Evolutionary conservation across 495 filamentous ascomycete species (phyloP), one percentile per base, ranked within the genome.

Genomic region (Penicillium tannophilum): DNA sequence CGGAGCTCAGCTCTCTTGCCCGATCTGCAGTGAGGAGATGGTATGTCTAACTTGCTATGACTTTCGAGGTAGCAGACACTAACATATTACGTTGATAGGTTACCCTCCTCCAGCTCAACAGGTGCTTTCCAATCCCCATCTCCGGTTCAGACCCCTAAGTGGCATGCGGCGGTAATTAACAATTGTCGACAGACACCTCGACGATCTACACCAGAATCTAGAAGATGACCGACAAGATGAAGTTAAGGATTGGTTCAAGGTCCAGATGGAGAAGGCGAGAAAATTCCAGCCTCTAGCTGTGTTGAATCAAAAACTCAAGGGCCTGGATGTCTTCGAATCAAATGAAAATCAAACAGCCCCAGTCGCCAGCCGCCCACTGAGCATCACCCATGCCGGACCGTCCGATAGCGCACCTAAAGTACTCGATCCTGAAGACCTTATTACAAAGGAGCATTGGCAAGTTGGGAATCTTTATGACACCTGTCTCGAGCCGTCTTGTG

Each of bases 11-110:
- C 83, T 98, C 46, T 84, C 90, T 26, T 98, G 94, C 71, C 94
- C 94, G 44, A 98, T 98, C 58, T 98, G 94, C 74, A 90, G 88
- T 64, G 94, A 98, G 73, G 92, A 97, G 73, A 98, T 98, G 94
- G 91, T 88, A 77, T 54, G 69, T 53, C 41, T 57, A 8, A 7
- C 20, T 44, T 55, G 35, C 36, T n/a, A 6, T 44, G 35, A 23
- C 14, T 28, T 36, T 28, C 20, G 14, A n/a, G 12, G 14, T 20
- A n/a, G 33, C 6, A 74, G 43, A 12, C 50, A 41, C 59, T 55
- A 53, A 46, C 46, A 19, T 67, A 19, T 65, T 52, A 39, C 28
- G 9, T 57, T 6, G n/a, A 4, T 59, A 93, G 91, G 79, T 97
- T 64, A 98, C 94, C 17, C 76, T 98, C 7, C 74, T 98, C 14